These are phyloP conservation scores for Phytophthora fragariaefolia DNA, from an alignment of 352 stramenopile genomes.

Conservation along the genomic window DNA sequence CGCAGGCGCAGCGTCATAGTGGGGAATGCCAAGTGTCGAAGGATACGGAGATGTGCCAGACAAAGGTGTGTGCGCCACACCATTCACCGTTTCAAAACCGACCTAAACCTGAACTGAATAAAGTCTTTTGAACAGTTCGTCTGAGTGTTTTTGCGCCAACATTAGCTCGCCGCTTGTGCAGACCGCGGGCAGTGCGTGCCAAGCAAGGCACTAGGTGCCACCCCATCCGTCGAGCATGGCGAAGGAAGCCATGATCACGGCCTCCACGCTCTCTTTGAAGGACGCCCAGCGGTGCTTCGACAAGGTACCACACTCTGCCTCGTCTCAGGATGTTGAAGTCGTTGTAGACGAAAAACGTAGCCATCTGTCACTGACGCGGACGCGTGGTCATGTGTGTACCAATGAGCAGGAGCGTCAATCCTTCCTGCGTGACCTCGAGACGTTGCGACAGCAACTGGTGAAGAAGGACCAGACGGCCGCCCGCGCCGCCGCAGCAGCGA, in stretches of 20 bases:
- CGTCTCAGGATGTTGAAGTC: slow-evolving; percentile 30
- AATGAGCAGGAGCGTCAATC: slow-evolving; percentile 60
- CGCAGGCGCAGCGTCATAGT: slow-evolving; percentile 54
- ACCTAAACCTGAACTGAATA: slow-evolving; percentile 15
- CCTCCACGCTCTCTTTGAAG: slow-evolving; percentile 67
- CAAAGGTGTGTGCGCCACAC: slow-evolving; percentile 33
- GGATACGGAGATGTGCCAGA: too few relatives aligned
- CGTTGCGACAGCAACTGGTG: slow-evolving; percentile 73
- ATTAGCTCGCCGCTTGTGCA: slow-evolving; percentile 25
- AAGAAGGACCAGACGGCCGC: slow-evolving; percentile 70
- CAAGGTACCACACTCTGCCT: slow-evolving; percentile 45
- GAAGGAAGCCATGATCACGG: slow-evolving; percentile 24
- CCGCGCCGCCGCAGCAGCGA: slow-evolving; percentile 58
- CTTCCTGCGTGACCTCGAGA: slow-evolving; percentile 77
- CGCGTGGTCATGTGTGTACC: slow-evolving; percentile 1
- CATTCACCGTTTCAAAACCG: slow-evolving; percentile 34
- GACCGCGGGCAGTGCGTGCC: slow-evolving; percentile 6
- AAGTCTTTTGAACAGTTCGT: not conserved
- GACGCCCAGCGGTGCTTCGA: slow-evolving; percentile 80
- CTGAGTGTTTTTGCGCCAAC: slow-evolving; percentile 3
- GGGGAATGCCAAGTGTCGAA: not conserved
- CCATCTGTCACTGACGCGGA: slow-evolving; percentile 18
- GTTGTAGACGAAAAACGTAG: slow-evolving; percentile 30
- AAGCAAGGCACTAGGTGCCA: slow-evolving; percentile 9
- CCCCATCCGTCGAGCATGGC: slow-evolving; percentile 24